Evolutionary conservation across 2,329 filamentous ascomycete species (phyloP).

Genomic region (Penicillium crustosum): DNA sequence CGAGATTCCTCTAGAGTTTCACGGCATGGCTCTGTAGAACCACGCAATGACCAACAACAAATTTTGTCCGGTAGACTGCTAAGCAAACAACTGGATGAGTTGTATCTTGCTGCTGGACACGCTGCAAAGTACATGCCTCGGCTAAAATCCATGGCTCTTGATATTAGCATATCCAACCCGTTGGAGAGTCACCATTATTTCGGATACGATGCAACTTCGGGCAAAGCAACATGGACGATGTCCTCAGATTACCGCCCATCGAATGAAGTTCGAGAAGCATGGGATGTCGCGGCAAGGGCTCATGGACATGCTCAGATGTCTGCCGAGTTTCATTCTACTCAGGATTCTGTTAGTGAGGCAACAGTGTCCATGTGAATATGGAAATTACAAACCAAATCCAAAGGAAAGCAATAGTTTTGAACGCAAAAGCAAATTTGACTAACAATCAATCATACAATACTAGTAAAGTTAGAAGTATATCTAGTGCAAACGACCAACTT

Average conservation of each 20-base stretch:
- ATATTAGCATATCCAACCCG: neutral
- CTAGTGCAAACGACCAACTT: neutral
- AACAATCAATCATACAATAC: neutral
- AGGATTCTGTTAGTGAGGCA: no score
- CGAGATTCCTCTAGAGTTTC: neutral
- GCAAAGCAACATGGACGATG: neutral
- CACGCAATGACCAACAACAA: no score
- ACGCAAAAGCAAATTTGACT: neutral
- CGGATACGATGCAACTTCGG: neutral
- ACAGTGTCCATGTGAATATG: neutral
- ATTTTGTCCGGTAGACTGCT: neutral
- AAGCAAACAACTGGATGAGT: neutral
- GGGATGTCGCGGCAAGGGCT: neutral
- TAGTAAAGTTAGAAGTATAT: no score
- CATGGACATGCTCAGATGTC: neutral
- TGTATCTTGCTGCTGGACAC: neutral
- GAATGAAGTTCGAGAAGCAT: neutral
- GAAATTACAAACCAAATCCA: fast-evolving
- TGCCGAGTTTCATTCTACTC: neutral
- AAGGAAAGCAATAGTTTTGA: neutral
- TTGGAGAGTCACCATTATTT: neutral
- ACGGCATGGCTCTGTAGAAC: neutral
- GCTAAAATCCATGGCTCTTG: neutral
- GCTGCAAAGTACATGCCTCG: slow-evolving; percentile 1
- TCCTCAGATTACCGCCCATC: neutral